A percentile compares a stretch with the other conserved stretches of the same genome.
Conservation (phyloP, 345 rosid species). For the Durio zibethinus region DNA sequence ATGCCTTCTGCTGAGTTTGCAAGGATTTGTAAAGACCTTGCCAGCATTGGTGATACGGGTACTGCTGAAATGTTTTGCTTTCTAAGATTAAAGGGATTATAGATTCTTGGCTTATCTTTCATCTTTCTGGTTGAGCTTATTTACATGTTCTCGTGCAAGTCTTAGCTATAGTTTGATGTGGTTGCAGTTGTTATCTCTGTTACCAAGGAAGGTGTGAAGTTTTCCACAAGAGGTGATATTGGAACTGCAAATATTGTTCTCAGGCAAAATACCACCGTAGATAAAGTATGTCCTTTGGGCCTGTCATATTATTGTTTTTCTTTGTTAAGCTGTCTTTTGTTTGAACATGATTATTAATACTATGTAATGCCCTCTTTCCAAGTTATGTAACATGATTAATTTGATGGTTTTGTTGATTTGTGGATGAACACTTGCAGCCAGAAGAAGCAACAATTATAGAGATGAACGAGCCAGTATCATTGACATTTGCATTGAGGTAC, state of each 20-base stretch:
- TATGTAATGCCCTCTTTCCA: not conserved
- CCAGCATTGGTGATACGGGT: slow-evolving; percentile 95
- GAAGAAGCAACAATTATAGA: slow-evolving; percentile 81
- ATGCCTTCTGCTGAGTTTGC: slow-evolving; percentile 93
- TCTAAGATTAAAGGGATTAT: not conserved
- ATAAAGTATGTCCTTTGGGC: slow-evolving; percentile 50
- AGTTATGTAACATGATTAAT: not conserved
- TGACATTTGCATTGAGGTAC: slow-evolving; percentile 89
- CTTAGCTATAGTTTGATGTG: not conserved
- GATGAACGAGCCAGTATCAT: slow-evolving; percentile 87
- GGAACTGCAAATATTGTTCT: slow-evolving; percentile 89
- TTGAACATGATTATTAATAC: not conserved
- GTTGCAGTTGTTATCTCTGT: slow-evolving; percentile 80
- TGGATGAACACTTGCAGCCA: slow-evolving; percentile 52
- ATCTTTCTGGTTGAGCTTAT: not conserved
- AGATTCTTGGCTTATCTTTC: not conserved
- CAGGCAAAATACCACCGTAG: slow-evolving; percentile 85
- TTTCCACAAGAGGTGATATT: slow-evolving; percentile 88
- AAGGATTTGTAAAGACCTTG: slow-evolving; percentile 80
- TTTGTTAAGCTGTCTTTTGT: not conserved
- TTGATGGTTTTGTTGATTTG: slow-evolving; percentile 1
- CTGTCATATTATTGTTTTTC: not conserved
- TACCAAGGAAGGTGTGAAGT: slow-evolving; percentile 92
- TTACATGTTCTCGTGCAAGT: not conserved
- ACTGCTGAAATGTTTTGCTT: slow-evolving; percentile 4